A percentile compares a stretch with the other conserved stretches of the same genome.
phyloP scores from a whole-genome alignment of 164 flowering plant species.

The Macadamia integrifolia region DNA sequence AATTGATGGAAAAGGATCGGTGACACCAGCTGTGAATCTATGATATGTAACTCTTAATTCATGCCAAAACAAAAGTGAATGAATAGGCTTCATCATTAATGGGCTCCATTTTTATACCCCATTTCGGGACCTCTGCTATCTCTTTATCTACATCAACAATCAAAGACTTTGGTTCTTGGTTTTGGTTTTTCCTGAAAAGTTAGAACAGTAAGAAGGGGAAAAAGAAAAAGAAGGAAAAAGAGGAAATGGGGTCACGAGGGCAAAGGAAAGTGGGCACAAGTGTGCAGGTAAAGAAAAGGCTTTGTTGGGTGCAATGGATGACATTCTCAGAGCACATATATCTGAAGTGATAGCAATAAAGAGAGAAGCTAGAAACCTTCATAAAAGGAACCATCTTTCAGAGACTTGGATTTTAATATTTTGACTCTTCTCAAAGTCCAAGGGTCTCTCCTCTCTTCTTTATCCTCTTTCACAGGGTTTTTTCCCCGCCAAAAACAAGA shows the following conservation, averaged over 20 bases:
- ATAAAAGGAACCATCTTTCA: too few relatives aligned
- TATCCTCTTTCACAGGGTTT: not conserved
- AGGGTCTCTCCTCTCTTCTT: not conserved
- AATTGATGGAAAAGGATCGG: constrained; percentile 34
- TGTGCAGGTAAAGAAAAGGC: constrained; percentile 25
- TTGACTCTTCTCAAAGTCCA: not conserved
- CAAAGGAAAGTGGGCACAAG: constrained; percentile 46
- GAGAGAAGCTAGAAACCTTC: constrained; percentile 9
- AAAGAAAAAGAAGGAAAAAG: constrained; percentile 3
- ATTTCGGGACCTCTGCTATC: constrained; percentile 2
- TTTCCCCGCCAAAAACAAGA: not conserved
- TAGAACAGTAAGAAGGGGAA: too few relatives aligned
- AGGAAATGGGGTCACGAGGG: constrained; percentile 13
- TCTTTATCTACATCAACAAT: constrained; percentile 9
- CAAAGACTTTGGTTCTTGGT: not conserved
- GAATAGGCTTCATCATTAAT: constrained; percentile 24
- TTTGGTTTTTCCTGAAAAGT: too few relatives aligned
- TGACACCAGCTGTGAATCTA: constrained; percentile 1
- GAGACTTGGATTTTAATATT: not conserved
- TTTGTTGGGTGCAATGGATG: constrained; percentile 37
- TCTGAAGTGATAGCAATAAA: constrained; percentile 31
- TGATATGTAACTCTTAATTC: not conserved
- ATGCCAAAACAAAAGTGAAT: constrained; percentile 20
- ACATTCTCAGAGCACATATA: constrained; percentile 31
- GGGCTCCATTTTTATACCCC: constrained; percentile 29